Conservation (phyloP, 495 filamentous ascomycete species). For the Penicillium canariense region DNA sequence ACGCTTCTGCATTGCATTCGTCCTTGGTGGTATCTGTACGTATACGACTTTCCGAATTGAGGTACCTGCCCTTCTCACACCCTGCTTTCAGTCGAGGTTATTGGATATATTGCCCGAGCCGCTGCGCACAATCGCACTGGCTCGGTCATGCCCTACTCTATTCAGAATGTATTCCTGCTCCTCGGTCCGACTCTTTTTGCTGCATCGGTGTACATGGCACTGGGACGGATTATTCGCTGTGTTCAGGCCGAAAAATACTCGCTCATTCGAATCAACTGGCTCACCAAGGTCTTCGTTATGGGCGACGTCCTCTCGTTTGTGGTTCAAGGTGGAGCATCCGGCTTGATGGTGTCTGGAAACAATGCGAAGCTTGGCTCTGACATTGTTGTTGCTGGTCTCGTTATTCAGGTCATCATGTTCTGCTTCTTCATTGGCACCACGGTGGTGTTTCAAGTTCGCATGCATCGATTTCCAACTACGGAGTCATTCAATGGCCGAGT, state of each 20-base stretch:
- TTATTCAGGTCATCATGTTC: constrained; percentile 4
- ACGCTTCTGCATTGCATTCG: constrained; percentile 10
- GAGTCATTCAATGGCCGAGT: constrained; percentile 11
- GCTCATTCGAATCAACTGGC: constrained; percentile 2
- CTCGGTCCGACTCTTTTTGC: constrained; percentile 40
- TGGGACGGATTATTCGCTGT: constrained; percentile 42
- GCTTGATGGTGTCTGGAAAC: constrained; percentile 10
- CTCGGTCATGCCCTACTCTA: constrained; percentile 20
- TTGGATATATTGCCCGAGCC: constrained; percentile 45
- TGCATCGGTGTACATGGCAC: constrained; percentile 53
- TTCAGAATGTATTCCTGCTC: constrained; percentile 33
- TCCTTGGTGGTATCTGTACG: constrained; percentile 15
- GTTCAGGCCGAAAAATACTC: constrained; percentile 36
- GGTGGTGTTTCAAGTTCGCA: constrained; percentile 8
- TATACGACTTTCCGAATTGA: neutral
- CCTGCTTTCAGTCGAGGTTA: constrained; percentile 38
- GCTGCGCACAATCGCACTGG: constrained; percentile 2
- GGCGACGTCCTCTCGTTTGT: constrained; percentile 23
- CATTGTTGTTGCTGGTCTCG: constrained; percentile 14
- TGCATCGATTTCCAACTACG: constrained; percentile 4
- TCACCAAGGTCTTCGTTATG: constrained; percentile 24
- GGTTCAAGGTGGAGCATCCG: constrained; percentile 16
- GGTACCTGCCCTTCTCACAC: neutral
- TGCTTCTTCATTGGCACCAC: constrained; percentile 10
- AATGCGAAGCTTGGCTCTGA: constrained; percentile 2